These are phyloP conservation scores for Epichloe sylvatica DNA, from an alignment of 2,329 filamentous ascomycete genomes.

Conservation along the genomic window DNA sequence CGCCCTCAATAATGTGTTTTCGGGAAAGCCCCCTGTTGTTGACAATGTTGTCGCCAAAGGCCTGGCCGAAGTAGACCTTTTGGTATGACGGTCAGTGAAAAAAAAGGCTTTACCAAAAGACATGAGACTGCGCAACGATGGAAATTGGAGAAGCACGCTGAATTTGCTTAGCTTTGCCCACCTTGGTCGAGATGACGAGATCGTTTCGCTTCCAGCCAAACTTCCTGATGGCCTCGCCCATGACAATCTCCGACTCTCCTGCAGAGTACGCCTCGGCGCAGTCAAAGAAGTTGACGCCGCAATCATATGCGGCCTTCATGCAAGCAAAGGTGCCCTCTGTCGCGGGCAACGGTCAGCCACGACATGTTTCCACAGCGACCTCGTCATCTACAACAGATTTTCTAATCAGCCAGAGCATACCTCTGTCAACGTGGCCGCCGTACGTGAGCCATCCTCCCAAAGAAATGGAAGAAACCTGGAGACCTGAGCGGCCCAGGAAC, in stretches of 20 bases:
- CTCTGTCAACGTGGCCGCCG: slow-evolving; percentile 56
- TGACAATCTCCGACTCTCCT: slow-evolving; percentile 49
- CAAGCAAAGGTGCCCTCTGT: slow-evolving; percentile 36
- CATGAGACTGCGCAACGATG: neutral
- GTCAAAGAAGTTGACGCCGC: slow-evolving; percentile 50
- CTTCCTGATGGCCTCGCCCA: slow-evolving; percentile 46
- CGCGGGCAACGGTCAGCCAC: neutral
- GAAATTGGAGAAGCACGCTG: no score
- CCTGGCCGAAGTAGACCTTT: slow-evolving; percentile 50
- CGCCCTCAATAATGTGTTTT: slow-evolving; percentile 57
- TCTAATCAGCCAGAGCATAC: slow-evolving; percentile 20
- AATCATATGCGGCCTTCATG: slow-evolving; percentile 47
- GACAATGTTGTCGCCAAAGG: slow-evolving; percentile 45
- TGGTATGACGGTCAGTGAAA: neutral
- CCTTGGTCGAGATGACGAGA: slow-evolving; percentile 47
- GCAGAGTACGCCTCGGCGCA: slow-evolving; percentile 43
- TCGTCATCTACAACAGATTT: neutral
- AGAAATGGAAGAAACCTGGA: slow-evolving; percentile 61
- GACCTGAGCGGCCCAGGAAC: slow-evolving; percentile 54
- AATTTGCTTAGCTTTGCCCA: slow-evolving; percentile 9
- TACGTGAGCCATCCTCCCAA: slow-evolving; percentile 63
- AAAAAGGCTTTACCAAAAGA: neutral
- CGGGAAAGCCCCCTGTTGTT: slow-evolving; percentile 55
- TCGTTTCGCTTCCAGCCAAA: slow-evolving; percentile 49
- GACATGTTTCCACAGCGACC: neutral